These are phyloP conservation scores for Chlorella sp. DNA, from an alignment of 139 green algal species.

Conservation along the genomic window DNA sequence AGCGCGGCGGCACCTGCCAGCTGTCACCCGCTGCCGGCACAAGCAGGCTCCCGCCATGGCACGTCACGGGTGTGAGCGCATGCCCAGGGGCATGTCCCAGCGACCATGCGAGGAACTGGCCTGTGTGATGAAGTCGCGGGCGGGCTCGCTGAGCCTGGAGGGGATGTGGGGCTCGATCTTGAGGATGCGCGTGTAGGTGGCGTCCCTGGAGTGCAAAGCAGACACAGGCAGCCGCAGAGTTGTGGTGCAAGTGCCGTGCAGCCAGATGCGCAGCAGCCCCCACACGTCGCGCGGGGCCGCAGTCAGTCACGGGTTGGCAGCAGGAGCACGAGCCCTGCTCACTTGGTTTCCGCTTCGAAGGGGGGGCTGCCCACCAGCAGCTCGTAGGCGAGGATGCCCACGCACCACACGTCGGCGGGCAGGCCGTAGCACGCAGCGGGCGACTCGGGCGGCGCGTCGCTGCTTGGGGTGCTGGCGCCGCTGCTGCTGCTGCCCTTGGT, in stretches of 20 bases:
- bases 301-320: too few relatives aligned
- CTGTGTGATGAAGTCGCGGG: conserved; percentile 45
- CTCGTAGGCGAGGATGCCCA: conserved; percentile 58
- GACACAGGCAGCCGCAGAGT: too few relatives aligned
- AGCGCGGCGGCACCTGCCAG: too few relatives aligned
- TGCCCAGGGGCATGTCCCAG: too few relatives aligned
- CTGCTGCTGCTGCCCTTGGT: not conserved
- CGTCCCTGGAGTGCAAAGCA: conserved; percentile 25
- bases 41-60: too few relatives aligned
- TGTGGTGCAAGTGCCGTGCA: too few relatives aligned
- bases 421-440: conserved; percentile 42
- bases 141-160: not conserved
- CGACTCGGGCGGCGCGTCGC: not conserved
- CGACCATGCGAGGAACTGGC: too few relatives aligned
- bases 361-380: conserved; percentile 53
- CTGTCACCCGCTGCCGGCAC: too few relatives aligned
- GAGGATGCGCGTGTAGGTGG: conserved; percentile 47
- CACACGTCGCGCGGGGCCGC: too few relatives aligned
- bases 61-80: too few relatives aligned
- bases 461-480: not conserved
- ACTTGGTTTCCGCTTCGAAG: conserved; percentile 47
- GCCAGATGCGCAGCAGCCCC: too few relatives aligned
- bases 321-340: not conserved
- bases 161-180: conserved; percentile 13
- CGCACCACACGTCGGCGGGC: conserved; percentile 88